phyloP scores from a whole-genome alignment of 306 rosid genomes.

The Myrica gale region DNA sequence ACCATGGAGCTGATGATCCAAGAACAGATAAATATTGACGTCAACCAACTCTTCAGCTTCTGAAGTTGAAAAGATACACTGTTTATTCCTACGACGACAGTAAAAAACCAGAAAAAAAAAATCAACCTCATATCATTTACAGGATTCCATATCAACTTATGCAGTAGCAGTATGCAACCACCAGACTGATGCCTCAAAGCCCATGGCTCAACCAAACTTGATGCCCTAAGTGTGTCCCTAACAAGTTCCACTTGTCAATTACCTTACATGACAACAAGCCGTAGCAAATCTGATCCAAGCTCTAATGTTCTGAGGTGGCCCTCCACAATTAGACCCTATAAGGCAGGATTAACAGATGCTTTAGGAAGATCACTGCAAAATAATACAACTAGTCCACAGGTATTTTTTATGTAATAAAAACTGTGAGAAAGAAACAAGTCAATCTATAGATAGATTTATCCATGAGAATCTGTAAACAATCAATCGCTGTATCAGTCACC shows the following conservation, averaged over 20 bases:
- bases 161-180: constrained; percentile 12
- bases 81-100: constrained; percentile 54
- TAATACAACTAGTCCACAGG: background rate
- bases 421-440: background rate
- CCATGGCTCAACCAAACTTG: background rate
- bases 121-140: constrained; percentile 13
- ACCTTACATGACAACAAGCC: constrained; percentile 66
- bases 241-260: constrained; percentile 12
- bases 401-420: background rate
- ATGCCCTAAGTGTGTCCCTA: background rate
- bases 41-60: constrained; percentile 82
- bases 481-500: background rate
- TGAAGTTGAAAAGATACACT: constrained; percentile 49
- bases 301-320: constrained; percentile 77
- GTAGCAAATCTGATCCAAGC: constrained; percentile 67
- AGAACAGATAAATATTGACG: constrained; percentile 61
- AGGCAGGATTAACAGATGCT: constrained; percentile 16
- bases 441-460: background rate
- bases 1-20: constrained; percentile 81
- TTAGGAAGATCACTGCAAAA: constrained; percentile 26
- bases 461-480: background rate
- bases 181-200: constrained; percentile 5
- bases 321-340: constrained; percentile 58
- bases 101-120: constrained; percentile 17
- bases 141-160: constrained; percentile 1